phyloP scores from a whole-genome alignment of 228 moss, liverwort and hornwort species.

The Sphagnum fallax region DNA sequence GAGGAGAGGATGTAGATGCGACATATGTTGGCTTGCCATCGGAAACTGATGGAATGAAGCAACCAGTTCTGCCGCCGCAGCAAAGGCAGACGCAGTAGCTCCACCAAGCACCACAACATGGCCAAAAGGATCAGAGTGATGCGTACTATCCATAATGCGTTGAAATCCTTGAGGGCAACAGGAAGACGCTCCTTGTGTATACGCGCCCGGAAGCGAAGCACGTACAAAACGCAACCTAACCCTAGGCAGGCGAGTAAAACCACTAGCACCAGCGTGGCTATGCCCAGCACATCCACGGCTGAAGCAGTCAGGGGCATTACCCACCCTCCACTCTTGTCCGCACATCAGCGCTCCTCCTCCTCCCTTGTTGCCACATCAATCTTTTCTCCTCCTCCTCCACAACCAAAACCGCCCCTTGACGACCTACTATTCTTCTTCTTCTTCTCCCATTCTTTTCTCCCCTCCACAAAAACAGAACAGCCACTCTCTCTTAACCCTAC shows the following conservation, averaged over 20 bases:
- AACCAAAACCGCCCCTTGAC: no score
- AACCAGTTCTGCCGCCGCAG: constrained; percentile 82
- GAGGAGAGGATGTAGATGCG: constrained; percentile 82
- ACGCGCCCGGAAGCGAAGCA: constrained; percentile 83
- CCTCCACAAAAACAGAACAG: no score
- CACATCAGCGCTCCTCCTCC: constrained; percentile 24
- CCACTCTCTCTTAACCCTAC: no score
- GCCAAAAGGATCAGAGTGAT: constrained; percentile 86
- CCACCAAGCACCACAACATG: constrained; percentile 79
- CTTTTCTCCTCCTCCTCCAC: no score
- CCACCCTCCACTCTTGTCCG: constrained; percentile 63
- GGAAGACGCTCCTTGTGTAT: constrained; percentile 68
- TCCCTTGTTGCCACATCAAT: no score
- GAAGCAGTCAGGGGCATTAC: constrained; percentile 99
- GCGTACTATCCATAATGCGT: constrained; percentile 89
- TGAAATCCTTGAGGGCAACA: constrained; percentile 82
- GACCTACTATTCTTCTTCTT: no score
- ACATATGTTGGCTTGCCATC: constrained; percentile 74
- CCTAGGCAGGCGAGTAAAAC: constrained; percentile 85
- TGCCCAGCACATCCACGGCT: constrained; percentile 98
- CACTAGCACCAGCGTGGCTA: constrained; percentile 88
- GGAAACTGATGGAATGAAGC: constrained; percentile 63
- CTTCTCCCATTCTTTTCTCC: no score
- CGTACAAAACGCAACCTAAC: constrained; percentile 76
- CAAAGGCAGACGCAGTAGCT: constrained; percentile 84